Base-by-base conservation (phyloP, 371 early-diverging fungal genomes). In the Blakeslea trispora region DNA sequence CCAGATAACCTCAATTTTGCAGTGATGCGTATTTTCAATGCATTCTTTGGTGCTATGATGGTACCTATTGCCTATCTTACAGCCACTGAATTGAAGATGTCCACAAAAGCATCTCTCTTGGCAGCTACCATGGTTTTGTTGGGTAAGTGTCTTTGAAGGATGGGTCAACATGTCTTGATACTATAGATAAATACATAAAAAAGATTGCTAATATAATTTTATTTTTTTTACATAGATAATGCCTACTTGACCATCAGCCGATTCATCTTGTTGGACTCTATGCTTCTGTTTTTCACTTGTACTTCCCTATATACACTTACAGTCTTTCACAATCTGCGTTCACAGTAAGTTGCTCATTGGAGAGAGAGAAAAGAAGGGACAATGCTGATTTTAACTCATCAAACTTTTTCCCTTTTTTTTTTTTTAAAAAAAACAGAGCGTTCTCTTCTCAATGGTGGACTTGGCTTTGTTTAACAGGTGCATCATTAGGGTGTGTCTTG, bases 181-280 rank as follows among this genome's bases (percentile, higher is more conserved):
- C n/a, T n/a, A n/a, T n/a, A n/a, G n/a, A n/a, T n/a, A n/a, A n/a
- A n/a, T n/a, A n/a, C n/a, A n/a, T n/a, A n/a, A n/a, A n/a, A n/a
- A n/a, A n/a, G n/a, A n/a, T n/a, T n/a, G n/a, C n/a, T n/a, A n/a
- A n/a, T n/a, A n/a, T n/a, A n/a, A n/a, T n/a, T n/a, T n/a, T n/a
- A n/a, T n/a, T n/a, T n/a, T n/a, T n/a, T n/a, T n/a, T n/a, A n/a
- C n/a, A n/a, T 56, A 88, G 97, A 98, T 66, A 93, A 87, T 50
- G 94, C 96, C 5, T 86, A 87, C 45, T 68, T 89, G 53, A 85
- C 88, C 19, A 99, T 99, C 66, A 92, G 91, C 66, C 89, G 99
- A 44, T 94, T 99, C 57, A 97, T 99, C 55, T 84, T 99, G 28
- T 78, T 99, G 47, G 99, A 99, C 69, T 93, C 99, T 1, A 95